A percentile compares a stretch with the other conserved stretches of the same genome.
phyloP scores from a whole-genome alignment of 768 basidiomycete genomes.

The Cubamyces lactineus region DNA sequence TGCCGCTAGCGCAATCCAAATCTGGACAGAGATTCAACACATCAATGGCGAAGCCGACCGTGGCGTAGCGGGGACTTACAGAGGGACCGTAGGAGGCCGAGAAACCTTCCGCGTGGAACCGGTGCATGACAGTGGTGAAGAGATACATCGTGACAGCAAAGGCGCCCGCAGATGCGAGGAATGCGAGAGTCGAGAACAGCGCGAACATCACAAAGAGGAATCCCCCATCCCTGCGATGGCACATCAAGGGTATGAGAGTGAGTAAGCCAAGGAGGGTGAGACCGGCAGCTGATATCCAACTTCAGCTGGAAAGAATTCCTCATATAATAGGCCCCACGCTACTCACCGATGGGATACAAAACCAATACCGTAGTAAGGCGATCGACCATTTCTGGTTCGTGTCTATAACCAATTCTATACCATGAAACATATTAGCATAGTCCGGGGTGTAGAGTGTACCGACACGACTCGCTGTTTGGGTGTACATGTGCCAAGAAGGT shows the following conservation, averaged over 20 bases:
- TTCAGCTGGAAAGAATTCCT: not conserved
- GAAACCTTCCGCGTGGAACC: conserved; percentile 26
- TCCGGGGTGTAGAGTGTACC: not conserved
- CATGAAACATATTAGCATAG: not conserved
- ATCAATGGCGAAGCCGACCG: too few species aligned
- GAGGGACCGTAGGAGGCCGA: conserved; percentile 15
- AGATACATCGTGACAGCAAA: conserved; percentile 27
- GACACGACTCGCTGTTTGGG: conserved; percentile 18
- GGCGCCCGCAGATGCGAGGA: conserved; percentile 25
- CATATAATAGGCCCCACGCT: not conserved
- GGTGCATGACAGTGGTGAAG: conserved; percentile 24
- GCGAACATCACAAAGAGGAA: conserved; percentile 29
- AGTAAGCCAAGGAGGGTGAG: conserved; percentile 22
- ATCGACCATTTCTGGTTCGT: conserved; percentile 26
- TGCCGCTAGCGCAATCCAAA: conserved; percentile 34
- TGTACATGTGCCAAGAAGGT: conserved; percentile 21
- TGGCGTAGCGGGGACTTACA: not conserved
- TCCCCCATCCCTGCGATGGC: conserved; percentile 19
- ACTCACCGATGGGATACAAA: conserved; percentile 30
- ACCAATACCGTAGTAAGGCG: conserved; percentile 27
- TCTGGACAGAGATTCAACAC: conserved; percentile 9
- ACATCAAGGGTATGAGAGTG: conserved; percentile 25
- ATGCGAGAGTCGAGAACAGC: conserved; percentile 24
- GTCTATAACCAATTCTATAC: conserved; percentile 26
- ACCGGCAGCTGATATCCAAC: conserved; percentile 23